Conservation (phyloP, 768 basidiomycete species). For the Sporobolomyces roseus region DNA sequence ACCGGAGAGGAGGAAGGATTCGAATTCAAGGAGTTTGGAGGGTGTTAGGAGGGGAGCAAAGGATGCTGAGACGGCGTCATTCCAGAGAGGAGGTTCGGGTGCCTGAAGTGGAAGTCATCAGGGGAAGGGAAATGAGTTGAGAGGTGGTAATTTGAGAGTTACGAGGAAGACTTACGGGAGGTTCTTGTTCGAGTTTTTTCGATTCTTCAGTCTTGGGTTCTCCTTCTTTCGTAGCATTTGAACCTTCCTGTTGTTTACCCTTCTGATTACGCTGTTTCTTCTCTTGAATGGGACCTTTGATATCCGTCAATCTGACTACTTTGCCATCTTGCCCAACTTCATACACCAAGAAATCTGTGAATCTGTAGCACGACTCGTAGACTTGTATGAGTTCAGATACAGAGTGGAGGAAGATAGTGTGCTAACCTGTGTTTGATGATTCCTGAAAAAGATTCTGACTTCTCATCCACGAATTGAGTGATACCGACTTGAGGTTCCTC, state of each 20-base stretch:
- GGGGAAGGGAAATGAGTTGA: too few relatives aligned
- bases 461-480: constrained; percentile 71
- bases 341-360: constrained; percentile 92
- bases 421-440: constrained; percentile 94
- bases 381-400: neutral
- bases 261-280: neutral
- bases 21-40: constrained; percentile 52
- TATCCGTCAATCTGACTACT: constrained; percentile 72
- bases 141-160: neutral
- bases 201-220: neutral
- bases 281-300: constrained; percentile 59
- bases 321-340: constrained; percentile 80
- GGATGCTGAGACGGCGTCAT: neutral
- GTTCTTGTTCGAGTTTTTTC: too few relatives aligned
- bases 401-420: neutral
- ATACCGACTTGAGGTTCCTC: constrained; percentile 81
- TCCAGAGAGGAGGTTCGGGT: constrained; percentile 44
- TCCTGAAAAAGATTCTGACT: constrained; percentile 70
- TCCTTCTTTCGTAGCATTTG: neutral
- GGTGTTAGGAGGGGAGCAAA: constrained; percentile 45
- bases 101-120: neutral
- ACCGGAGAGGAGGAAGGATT: constrained; percentile 47
- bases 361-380: constrained; percentile 51
- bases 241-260: neutral
- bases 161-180: too few relatives aligned